Percentiles rank a stretch among this genome's conserved stretches.
phyloP scores from a whole-genome alignment of 495 filamentous ascomycete species.

The Neurospora africana region DNA sequence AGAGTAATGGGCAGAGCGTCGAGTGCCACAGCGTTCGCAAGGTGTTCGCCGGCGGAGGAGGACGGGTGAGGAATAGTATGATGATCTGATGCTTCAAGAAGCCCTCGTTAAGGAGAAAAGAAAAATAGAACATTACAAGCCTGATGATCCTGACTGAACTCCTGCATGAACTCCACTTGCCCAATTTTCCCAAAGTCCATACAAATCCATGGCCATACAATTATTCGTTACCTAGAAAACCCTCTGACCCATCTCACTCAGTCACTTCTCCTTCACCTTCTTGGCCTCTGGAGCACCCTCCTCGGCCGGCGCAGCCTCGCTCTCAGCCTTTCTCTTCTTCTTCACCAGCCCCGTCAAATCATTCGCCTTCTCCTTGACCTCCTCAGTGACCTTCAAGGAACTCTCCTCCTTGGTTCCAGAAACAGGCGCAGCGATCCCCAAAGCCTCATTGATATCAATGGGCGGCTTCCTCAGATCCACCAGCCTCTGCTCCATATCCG shows the following conservation, averaged over 20 bases:
- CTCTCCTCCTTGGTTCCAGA: slow-evolving; percentile 31
- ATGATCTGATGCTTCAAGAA: neutral
- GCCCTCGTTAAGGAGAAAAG: neutral
- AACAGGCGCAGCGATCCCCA: slow-evolving; percentile 32
- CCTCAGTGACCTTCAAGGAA: slow-evolving; percentile 51
- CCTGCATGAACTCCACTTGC: neutral
- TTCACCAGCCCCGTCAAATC: slow-evolving; percentile 81
- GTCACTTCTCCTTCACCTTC: slow-evolving; percentile 18
- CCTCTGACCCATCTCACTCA: neutral
- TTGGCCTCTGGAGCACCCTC: slow-evolving; percentile 37
- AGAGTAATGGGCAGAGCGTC: too few relatives aligned
- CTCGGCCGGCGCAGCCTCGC: slow-evolving; percentile 14
- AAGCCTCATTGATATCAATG: slow-evolving; percentile 47
- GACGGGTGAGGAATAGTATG: neutral
- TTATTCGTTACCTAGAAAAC: neutral
- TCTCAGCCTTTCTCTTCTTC: slow-evolving; percentile 52
- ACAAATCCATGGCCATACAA: neutral
- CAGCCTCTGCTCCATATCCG: slow-evolving; percentile 67
- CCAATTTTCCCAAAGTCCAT: neutral
- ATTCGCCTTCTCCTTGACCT: slow-evolving; percentile 68
- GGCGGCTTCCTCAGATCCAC: slow-evolving; percentile 64
- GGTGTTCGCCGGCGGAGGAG: neutral
- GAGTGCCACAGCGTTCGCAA: too few relatives aligned
- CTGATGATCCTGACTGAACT: neutral
- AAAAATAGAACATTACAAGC: neutral